A percentile compares a stretch with the other conserved stretches of the same genome.
Conservation (phyloP, 2,329 filamentous ascomycete species). For the Claviceps capensis region DNA sequence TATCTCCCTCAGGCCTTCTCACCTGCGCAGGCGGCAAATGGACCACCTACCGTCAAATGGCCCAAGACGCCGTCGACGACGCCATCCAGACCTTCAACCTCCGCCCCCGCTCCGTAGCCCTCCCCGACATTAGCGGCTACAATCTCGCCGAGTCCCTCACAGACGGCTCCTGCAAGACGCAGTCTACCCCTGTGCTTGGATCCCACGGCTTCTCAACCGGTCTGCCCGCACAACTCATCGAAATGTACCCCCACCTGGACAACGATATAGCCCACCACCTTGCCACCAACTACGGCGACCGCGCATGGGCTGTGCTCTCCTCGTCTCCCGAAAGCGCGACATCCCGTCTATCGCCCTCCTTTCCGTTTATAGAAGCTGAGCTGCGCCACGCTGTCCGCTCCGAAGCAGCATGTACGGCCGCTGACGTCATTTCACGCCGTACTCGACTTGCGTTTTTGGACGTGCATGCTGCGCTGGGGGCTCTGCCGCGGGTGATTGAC, state of each 20-base stretch:
- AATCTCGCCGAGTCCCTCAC: constrained; percentile 33
- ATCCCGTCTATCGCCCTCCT: constrained; percentile 44
- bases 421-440: constrained; percentile 56
- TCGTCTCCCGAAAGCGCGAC: not conserved
- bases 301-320: constrained; percentile 58
- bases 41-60: constrained; percentile 84
- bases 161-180: constrained; percentile 62
- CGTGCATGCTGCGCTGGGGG: constrained; percentile 54
- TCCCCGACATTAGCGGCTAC: constrained; percentile 55
- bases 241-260: constrained; percentile 22
- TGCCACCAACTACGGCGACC: constrained; percentile 31
- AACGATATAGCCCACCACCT: constrained; percentile 28
- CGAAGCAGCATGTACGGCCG: constrained; percentile 59
- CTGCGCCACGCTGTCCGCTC: constrained; percentile 57
- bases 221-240: constrained; percentile 20
- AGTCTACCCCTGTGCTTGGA: constrained; percentile 58
- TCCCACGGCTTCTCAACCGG: constrained; percentile 51
- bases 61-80: constrained; percentile 72
- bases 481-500: constrained; percentile 56
- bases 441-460: constrained; percentile 66
- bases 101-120: constrained; percentile 32
- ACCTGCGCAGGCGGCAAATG: constrained; percentile 78
- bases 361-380: constrained; percentile 64
- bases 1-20: constrained; percentile 60
- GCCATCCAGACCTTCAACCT: constrained; percentile 55